Conservation (phyloP, 2,329 filamentous ascomycete species). For the Pezicula carpinea region DNA sequence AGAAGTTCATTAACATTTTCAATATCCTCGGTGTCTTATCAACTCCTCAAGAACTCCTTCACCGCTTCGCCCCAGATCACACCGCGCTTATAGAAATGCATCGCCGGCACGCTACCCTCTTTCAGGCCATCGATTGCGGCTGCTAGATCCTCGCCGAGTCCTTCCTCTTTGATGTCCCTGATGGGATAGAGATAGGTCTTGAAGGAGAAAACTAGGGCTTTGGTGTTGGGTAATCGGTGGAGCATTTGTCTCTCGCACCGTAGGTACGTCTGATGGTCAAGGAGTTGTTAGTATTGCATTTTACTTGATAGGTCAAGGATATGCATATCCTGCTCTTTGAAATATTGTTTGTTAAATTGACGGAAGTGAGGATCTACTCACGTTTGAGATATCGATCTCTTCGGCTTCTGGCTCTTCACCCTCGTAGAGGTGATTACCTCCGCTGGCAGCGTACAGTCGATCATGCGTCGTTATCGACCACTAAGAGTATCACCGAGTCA, state of each 20-base stretch:
- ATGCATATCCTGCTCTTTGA: neutral
- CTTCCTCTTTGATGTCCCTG: slow-evolving; percentile 50
- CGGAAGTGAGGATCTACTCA: slow-evolving; percentile 15
- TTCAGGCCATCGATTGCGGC: slow-evolving; percentile 55
- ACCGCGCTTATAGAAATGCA: slow-evolving; percentile 52
- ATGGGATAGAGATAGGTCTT: slow-evolving; percentile 59
- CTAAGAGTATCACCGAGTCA: slow-evolving; percentile 1
- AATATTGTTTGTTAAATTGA: neutral
- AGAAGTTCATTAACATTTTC: too few species aligned
- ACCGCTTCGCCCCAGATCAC: slow-evolving; percentile 26
- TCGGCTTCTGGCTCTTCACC: slow-evolving; percentile 29
- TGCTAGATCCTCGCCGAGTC: slow-evolving; percentile 46
- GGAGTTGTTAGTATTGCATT: slow-evolving; percentile 4
- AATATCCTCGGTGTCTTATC: neutral
- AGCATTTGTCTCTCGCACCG: slow-evolving; percentile 58
- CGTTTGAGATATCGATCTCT: slow-evolving; percentile 41
- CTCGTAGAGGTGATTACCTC: slow-evolving; percentile 39
- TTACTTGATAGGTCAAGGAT: neutral
- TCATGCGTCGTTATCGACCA: slow-evolving; percentile 41
- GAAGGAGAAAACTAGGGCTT: slow-evolving; percentile 54
- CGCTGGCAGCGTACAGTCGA: slow-evolving; percentile 32
- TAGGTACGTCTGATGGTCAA: slow-evolving; percentile 36
- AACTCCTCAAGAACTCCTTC: slow-evolving; percentile 21
- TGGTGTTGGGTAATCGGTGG: slow-evolving; percentile 49
- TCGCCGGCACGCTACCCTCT: slow-evolving; percentile 50